These are phyloP conservation scores for Penicillium sumatraense DNA, from an alignment of 2,329 filamentous ascomycete species.

Conservation along the genomic window DNA sequence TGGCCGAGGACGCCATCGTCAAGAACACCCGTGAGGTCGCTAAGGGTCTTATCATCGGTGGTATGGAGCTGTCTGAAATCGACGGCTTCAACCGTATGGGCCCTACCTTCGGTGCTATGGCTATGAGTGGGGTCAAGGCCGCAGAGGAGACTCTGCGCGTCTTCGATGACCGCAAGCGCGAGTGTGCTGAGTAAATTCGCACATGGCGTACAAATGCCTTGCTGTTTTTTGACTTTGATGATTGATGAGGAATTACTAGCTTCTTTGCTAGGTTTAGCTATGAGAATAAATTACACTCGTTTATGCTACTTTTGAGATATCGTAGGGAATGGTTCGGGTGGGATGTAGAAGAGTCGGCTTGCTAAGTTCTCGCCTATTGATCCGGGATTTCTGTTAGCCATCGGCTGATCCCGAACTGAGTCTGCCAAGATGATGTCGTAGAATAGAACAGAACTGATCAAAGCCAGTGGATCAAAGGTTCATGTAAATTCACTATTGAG, in stretches of 20 bases:
- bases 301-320: conserved; percentile 3
- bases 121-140: conserved; percentile 83
- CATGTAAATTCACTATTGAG: too few species aligned
- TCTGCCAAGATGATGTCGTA: too few species aligned
- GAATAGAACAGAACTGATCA: too few species aligned
- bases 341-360: too few species aligned
- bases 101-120: conserved; percentile 89
- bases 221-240: background rate
- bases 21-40: conserved; percentile 88
- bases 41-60: conserved; percentile 87
- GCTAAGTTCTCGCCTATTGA: too few species aligned
- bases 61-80: conserved; percentile 90
- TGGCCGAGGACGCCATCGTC: conserved; percentile 89
- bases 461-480: too few species aligned
- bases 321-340: too few species aligned
- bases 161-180: conserved; percentile 75
- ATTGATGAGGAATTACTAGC: conserved; percentile 6
- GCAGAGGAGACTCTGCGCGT: conserved; percentile 82
- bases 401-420: too few species aligned
- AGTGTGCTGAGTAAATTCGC: conserved; percentile 65
- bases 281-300: conserved; percentile 27
- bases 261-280: conserved; percentile 13
- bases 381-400: too few species aligned
- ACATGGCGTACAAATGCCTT: background rate
- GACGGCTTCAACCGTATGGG: conserved; percentile 93